Evolutionary conservation across 2,329 filamentous ascomycete species (phyloP).

Genomic region (Trichoderma sp.): DNA sequence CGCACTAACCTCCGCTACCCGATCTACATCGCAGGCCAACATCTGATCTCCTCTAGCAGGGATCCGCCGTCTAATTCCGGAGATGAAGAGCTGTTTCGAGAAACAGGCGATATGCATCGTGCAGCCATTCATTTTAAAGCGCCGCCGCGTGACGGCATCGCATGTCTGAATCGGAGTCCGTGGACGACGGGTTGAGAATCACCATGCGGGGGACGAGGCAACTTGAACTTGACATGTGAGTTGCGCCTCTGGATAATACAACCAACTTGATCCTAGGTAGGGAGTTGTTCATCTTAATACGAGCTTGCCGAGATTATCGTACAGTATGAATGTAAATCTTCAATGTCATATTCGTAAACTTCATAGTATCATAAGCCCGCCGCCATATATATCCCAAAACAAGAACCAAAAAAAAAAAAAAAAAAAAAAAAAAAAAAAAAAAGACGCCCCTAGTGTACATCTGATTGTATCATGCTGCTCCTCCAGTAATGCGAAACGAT

Average conservation of each 20-base stretch:
- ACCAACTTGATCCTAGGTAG: not conserved
- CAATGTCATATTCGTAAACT: not conserved
- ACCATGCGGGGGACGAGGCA: not conserved
- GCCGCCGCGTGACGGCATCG: not conserved
- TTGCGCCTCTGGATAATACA: not conserved
- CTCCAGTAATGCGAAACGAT: not conserved
- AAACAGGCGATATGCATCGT: conserved; percentile 15
- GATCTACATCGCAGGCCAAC: conserved; percentile 2
- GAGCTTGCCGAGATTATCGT: not conserved
- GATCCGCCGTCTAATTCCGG: conserved; percentile 20
- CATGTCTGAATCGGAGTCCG: not conserved
- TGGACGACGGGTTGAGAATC: not conserved
- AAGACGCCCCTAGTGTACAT: conserved; percentile 13
- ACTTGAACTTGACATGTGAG: not conserved
- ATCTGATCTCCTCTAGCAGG: conserved; percentile 25
- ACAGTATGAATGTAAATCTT: not conserved
- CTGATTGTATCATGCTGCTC: not conserved
- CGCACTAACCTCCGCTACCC: conserved; percentile 25
- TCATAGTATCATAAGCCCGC: not conserved
- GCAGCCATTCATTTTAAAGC: conserved; percentile 16
- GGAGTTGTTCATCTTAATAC: not conserved
- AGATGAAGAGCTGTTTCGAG: conserved; percentile 26
- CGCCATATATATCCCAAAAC: not conserved
- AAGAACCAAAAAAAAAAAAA: not conserved
- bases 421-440: not conserved